Base-by-base conservation (phyloP, 2,329 filamentous ascomycete genomes). In the Cladosporium cucumerinum region DNA sequence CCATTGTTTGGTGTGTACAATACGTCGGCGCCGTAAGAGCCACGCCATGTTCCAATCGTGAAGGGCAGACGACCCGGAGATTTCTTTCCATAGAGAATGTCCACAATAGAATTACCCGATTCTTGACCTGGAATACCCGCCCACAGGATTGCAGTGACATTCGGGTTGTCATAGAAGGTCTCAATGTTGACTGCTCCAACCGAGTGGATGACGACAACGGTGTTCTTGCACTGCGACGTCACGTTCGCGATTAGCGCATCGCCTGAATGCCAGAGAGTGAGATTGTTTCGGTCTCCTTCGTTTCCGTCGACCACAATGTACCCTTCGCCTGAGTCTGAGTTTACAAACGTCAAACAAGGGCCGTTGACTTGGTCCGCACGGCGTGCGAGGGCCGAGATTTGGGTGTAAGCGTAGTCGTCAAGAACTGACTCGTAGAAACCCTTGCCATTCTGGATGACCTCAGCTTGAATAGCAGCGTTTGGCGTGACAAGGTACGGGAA, bases 61-160 rank as follows among this genome's bases (percentile, higher is more conserved):
- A 96, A 97, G 0, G 93, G 93, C 1, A 97, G 80, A 64, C 90
- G 89, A 18, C 93, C 93, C 0, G 89, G 88, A 70, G 92, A 94
- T 18, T 88, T 83, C 28, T 89, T 84, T 6, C 93, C 93, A 65
- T 93, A 91, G 1, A 97, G 80, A 1, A 97, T 83, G 70, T 96
- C 91, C 1, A 86, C 86, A 6, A 97, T 82, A 0, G 93, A 91
- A 66, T 91, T 89, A 10, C 93, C 73, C 5, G 64, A 68, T 30
- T 73, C 69, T 62, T 75, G 69, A 18, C 73, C 73, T 5, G 72
- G 73, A 0, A 74, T 66, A 16, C 72, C 58, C 23, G 67, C 73
- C 57, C 67, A 73, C 36, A 75, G 60, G 11, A 74, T 68, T 34
- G 73, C 72, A 1, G 73, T 74, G 43, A 75, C 67, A 59, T 75